Evolutionary conservation across 2,329 filamentous ascomycete genomes (phyloP), one percentile per base, ranked within the genome.

Genomic region (Paraphaeosphaeria minitans): DNA sequence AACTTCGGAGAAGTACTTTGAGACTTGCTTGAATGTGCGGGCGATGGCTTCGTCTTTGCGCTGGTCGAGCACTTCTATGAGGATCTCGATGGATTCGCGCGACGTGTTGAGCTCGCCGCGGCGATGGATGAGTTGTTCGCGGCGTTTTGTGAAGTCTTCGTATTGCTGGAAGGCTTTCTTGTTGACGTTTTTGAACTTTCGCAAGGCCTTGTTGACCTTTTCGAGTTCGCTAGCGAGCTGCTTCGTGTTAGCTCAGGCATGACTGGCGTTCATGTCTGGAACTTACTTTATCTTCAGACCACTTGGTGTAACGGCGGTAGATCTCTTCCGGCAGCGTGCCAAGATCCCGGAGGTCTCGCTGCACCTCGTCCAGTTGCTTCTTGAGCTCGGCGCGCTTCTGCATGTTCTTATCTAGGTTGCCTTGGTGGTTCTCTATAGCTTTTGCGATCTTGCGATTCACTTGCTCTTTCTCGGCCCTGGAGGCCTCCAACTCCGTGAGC

Each of bases 121-220:
- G 66, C 95, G 90, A 71, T 91, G 90, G 51, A 91, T 90, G 19
- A 99, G 83, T 22, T 90, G 89, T 62, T 97, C 93, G 57, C 96
- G 90, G 78, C 97, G 92, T 52, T 89, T 90, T 8, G 94, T 97
- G 76, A 98, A 99, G 79, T 89, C 96, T 80, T 94, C 96, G 81
- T 98, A 99, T 77, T 99, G 95, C 78, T 99, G 96, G 74, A 98
- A 97, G 0, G 95, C 95, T 80, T 99, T 98, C 81, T 98, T 99
- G 85, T 99, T 99, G 80, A 99, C 93, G 71, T 97, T 92, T 56
- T 93, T 92, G 80, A 95, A 98, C 75, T 97, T 97, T 80, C 98
- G 98, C 55, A 98, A 83, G 0, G 91, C 88, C 68, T 97, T 92
- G 63, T 96, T 96, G 71, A 94, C 92, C 72, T 93, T 96, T 79